phyloP scores from a whole-genome alignment of 371 early-diverging fungal genomes.

The Actinomortierella ambigua region DNA sequence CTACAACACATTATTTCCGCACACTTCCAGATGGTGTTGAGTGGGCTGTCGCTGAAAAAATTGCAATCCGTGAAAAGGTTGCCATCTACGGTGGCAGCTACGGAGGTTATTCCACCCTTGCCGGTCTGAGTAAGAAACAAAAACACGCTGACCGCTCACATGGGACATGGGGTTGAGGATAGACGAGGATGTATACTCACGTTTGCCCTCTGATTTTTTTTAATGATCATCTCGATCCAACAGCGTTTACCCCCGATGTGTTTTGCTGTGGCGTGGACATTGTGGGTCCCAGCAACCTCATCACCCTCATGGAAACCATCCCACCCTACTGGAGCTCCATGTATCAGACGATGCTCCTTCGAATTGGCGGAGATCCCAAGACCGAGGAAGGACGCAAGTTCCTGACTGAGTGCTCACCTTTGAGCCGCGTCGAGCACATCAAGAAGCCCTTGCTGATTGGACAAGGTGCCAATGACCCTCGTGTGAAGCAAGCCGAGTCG shows the following conservation, averaged over 20 bases:
- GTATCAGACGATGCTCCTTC: neutral
- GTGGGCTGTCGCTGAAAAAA: constrained; percentile 11
- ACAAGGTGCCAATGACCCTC: constrained; percentile 27
- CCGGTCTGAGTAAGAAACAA: constrained; percentile 12
- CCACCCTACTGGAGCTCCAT: constrained; percentile 16
- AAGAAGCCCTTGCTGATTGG: constrained; percentile 19
- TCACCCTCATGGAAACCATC: constrained; percentile 9
- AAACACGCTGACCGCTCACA: too few relatives aligned
- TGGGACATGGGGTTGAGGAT: neutral
- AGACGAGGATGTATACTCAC: neutral
- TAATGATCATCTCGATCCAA: too few relatives aligned
- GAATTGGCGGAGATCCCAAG: constrained; percentile 10
- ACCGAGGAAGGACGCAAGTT: constrained; percentile 10
- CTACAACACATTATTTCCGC: neutral
- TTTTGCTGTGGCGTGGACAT: constrained; percentile 35
- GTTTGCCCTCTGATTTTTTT: neutral
- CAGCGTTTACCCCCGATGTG: constrained; percentile 21
- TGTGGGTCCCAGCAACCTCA: constrained; percentile 27
- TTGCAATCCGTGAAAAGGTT: constrained; percentile 19
- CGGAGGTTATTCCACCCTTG: constrained; percentile 19
- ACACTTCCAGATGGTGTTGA: constrained; percentile 14
- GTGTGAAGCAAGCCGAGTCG: constrained; percentile 26
- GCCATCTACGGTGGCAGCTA: constrained; percentile 28
- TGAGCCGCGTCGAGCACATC: constrained; percentile 16
- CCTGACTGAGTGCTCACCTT: constrained; percentile 13